phyloP scores from a whole-genome alignment of 495 filamentous ascomycete genomes.

The Neurospora sp. region DNA sequence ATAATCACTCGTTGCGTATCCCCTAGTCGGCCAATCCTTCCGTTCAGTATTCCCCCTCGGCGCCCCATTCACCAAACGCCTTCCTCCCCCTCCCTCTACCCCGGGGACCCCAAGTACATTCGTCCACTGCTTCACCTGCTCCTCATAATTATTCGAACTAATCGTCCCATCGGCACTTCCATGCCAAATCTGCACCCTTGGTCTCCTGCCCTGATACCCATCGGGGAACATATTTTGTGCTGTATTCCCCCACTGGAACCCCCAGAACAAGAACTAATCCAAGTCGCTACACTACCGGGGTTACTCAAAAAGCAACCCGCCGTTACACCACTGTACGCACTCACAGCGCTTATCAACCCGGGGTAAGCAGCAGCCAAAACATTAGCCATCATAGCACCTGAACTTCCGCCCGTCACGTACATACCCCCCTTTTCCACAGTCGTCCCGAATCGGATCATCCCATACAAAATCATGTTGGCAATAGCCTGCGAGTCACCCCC shows the following conservation, averaged over 20 bases:
- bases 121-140: constrained; percentile 44
- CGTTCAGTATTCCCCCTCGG: constrained; percentile 20
- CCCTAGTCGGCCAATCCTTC: constrained; percentile 26
- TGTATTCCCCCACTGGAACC: constrained; percentile 37
- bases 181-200: constrained; percentile 49
- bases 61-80: background rate
- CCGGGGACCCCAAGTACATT: constrained; percentile 31
- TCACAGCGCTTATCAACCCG: constrained; percentile 43
- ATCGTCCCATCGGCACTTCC: constrained; percentile 38
- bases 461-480: constrained; percentile 33
- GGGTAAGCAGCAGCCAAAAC: constrained; percentile 50
- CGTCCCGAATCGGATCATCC: constrained; percentile 21
- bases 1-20: constrained; percentile 29
- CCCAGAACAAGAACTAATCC: constrained; percentile 34
- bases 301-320: constrained; percentile 45
- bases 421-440: no score
- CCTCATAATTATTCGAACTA: constrained; percentile 36
- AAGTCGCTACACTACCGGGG: constrained; percentile 29
- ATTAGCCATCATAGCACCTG: constrained; percentile 38
- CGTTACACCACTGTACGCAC: constrained; percentile 47
- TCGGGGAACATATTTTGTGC: constrained; percentile 35
- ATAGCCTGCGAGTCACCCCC: constrained; percentile 32
- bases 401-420: constrained; percentile 30
- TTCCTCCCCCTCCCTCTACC: background rate
- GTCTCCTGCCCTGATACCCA: constrained; percentile 34